These are phyloP conservation scores for Penicillium daleae DNA, from an alignment of 495 filamentous ascomycete genomes.

Conservation along the genomic window DNA sequence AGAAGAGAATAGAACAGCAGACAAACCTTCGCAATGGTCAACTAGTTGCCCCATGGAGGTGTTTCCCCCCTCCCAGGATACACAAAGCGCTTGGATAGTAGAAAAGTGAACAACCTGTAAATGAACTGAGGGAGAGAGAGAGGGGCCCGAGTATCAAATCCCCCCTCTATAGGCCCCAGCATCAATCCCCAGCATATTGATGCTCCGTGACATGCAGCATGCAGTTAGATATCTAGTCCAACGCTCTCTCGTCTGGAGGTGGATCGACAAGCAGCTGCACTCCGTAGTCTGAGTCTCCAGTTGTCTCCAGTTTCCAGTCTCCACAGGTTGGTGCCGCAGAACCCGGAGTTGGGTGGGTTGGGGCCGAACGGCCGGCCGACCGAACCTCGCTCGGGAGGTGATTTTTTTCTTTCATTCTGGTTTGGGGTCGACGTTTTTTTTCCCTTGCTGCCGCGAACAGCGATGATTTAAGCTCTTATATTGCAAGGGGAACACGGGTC, in stretches of 20 bases:
- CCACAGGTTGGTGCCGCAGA: conserved; percentile 21
- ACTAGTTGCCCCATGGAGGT: background rate
- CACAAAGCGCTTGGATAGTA: conserved; percentile 8
- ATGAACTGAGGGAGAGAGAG: background rate
- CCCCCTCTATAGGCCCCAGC: background rate
- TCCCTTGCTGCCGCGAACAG: conserved; percentile 8
- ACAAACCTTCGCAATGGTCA: background rate
- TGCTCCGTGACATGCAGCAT: conserved; percentile 34
- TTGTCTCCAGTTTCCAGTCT: conserved; percentile 18
- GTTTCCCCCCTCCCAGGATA: background rate
- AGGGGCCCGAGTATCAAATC: background rate
- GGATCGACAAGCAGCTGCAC: conserved; percentile 30
- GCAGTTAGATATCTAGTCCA: conserved; percentile 19
- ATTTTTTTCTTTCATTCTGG: background rate
- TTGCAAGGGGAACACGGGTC: conserved; percentile 2
- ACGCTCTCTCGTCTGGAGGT: conserved; percentile 16
- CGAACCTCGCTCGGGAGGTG: background rate
- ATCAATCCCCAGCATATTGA: conserved; percentile 13
- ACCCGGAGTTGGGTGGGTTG: conserved; percentile 21
- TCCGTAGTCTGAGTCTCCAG: conserved; percentile 15
- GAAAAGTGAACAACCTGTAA: background rate
- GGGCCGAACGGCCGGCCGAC: conserved; percentile 5
- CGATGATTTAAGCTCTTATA: background rate
- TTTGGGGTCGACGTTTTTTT: no score
- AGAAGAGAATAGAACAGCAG: background rate